Percentiles rank a stretch among this genome's conserved stretches.
These are phyloP conservation scores for Mycena galericulata DNA, from an alignment of 768 basidiomycete species.

Conservation along the genomic window DNA sequence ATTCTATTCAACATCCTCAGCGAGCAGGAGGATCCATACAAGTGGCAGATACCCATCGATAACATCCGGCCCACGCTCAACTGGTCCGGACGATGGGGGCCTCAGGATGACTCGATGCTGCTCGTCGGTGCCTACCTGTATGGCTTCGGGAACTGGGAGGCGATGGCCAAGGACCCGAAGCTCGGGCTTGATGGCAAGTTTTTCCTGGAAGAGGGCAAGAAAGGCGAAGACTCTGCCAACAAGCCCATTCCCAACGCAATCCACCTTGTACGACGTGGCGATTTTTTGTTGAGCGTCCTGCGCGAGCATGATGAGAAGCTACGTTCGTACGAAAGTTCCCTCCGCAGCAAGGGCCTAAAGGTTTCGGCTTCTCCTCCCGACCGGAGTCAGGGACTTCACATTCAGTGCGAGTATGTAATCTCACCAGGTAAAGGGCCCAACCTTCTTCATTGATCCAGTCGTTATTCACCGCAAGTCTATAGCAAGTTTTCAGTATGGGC, in stretches of 20 bases:
- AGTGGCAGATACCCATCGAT: slow-evolving; percentile 91
- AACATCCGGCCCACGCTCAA: slow-evolving; percentile 94
- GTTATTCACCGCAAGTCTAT: slow-evolving; percentile 68
- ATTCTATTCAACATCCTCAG: slow-evolving; percentile 87
- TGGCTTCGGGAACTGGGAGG: slow-evolving; percentile 98
- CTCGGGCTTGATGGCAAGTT: slow-evolving; percentile 92
- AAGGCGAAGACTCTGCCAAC: slow-evolving; percentile 85
- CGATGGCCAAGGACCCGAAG: slow-evolving; percentile 88
- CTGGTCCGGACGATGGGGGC: slow-evolving; percentile 97
- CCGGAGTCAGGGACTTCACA: slow-evolving; percentile 11
- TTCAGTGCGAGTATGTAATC: slow-evolving; percentile 4
- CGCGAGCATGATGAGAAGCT: slow-evolving; percentile 93
- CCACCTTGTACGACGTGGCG: slow-evolving; percentile 96
- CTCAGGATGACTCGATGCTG: slow-evolving; percentile 93
- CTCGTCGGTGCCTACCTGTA: slow-evolving; percentile 93
- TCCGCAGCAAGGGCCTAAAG: slow-evolving; percentile 79
- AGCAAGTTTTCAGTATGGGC: not conserved
- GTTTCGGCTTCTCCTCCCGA: slow-evolving; percentile 80
- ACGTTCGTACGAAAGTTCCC: slow-evolving; percentile 86
- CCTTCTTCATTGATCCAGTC: slow-evolving; percentile 80
- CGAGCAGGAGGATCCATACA: slow-evolving; percentile 77
- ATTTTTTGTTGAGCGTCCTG: slow-evolving; percentile 88
- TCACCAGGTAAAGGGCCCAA: slow-evolving; percentile 72
- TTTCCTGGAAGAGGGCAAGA: slow-evolving; percentile 98
- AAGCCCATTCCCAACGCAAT: slow-evolving; percentile 97